phyloP scores from a whole-genome alignment of 352 stramenopile genomes.

The Phytophthora pseudosyringae region DNA sequence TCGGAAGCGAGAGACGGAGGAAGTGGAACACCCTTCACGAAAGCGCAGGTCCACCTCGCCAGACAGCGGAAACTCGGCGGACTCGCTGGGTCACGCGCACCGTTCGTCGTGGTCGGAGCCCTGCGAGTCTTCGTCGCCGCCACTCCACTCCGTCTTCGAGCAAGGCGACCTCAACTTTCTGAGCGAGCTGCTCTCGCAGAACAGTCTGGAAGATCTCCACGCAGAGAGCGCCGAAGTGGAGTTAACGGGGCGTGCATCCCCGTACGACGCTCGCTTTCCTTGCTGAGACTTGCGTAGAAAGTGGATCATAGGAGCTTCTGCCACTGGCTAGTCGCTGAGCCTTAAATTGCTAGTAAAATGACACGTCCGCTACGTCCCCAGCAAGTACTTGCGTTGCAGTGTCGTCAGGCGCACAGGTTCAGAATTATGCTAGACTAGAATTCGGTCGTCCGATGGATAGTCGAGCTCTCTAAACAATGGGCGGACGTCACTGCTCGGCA shows the following conservation, averaged over 20 bases:
- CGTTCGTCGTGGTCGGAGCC: background rate
- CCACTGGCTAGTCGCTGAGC: too few species aligned
- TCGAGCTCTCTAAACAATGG: too few species aligned
- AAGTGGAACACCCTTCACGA: background rate
- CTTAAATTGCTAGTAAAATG: too few species aligned
- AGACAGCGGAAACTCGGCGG: background rate
- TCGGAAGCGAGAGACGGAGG: conserved; percentile 29
- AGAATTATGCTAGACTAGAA: too few species aligned
- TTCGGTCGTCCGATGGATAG: too few species aligned
- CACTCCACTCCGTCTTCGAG: conserved; percentile 28
- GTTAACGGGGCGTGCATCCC: background rate
- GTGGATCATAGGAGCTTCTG: too few species aligned
- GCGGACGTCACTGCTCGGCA: too few species aligned
- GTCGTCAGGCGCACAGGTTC: too few species aligned
- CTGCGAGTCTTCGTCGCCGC: conserved; percentile 8
- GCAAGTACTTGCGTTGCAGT: too few species aligned
- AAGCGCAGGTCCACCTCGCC: conserved; percentile 10
- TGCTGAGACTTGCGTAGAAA: conserved; percentile 4
- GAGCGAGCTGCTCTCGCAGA: conserved; percentile 28
- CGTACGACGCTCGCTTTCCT: background rate
- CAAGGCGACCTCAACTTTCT: conserved; percentile 34
- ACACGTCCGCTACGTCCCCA: too few species aligned
- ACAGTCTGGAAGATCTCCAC: conserved; percentile 28
- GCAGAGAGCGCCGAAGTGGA: background rate
- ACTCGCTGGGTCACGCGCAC: background rate